A percentile compares a stretch with the other conserved stretches of the same genome.
Evolutionary conservation across 2,329 filamentous ascomycete species (phyloP).

Genomic region (Claviceps pazoutovae): DNA sequence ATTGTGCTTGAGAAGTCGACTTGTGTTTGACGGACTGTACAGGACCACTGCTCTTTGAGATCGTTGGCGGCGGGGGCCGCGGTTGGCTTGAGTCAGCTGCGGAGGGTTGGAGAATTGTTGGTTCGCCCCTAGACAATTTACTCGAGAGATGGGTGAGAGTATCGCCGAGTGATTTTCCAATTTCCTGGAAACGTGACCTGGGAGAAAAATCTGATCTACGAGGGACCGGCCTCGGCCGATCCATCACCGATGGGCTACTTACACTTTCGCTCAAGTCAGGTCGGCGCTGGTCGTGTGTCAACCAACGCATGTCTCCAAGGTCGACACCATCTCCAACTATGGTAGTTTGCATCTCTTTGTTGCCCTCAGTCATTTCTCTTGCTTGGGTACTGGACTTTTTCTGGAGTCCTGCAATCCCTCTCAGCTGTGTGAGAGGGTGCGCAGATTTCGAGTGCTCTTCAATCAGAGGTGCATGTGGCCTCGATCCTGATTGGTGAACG

Average conservation of each 20-base stretch:
- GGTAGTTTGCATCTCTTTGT: conserved; percentile 26
- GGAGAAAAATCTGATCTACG: conserved; percentile 20
- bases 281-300: conserved; percentile 3
- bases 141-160: not conserved
- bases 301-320: conserved; percentile 33
- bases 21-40: not conserved
- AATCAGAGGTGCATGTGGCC: conserved; percentile 10
- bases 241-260: conserved; percentile 28
- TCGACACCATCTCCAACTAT: conserved; percentile 43
- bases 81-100: not conserved
- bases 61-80: not conserved
- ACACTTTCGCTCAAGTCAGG: not conserved
- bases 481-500: conserved; percentile 19
- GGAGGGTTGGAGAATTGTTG: not conserved
- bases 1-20: not conserved
- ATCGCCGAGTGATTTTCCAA: not conserved
- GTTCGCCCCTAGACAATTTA: not conserved
- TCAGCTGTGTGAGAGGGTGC: conserved; percentile 26
- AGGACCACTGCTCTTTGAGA: not conserved
- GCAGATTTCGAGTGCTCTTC: conserved; percentile 13
- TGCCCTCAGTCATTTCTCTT: conserved; percentile 16
- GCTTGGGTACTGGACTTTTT: conserved; percentile 30
- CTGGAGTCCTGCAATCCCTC: conserved; percentile 33
- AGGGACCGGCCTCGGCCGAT: conserved; percentile 43
- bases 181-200: not conserved